phyloP scores from a whole-genome alignment of 495 filamentous ascomycete species.

The Trichocladium uniseriatum region DNA sequence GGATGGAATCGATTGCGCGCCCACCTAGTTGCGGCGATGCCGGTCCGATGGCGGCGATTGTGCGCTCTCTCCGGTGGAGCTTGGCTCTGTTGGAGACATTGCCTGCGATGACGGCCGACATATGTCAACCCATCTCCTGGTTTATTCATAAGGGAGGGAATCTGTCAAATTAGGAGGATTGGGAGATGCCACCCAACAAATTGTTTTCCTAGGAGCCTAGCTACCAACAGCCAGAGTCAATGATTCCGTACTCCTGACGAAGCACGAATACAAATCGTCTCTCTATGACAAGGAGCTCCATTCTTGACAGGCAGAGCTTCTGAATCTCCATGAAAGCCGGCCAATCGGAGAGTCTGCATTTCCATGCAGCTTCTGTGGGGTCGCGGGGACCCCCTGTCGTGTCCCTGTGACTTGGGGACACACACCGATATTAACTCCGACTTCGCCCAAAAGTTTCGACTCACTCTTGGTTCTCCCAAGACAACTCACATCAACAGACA shows the following conservation, averaged over 20 bases:
- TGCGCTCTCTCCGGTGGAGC: background rate
- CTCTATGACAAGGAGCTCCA: too few species aligned
- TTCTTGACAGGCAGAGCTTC: background rate
- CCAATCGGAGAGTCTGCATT: conserved; percentile 29
- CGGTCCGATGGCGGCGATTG: background rate
- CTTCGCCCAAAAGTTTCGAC: conserved; percentile 23
- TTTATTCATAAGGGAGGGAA: background rate
- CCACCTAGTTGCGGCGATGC: background rate
- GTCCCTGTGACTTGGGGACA: conserved; percentile 20
- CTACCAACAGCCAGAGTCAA: too few species aligned
- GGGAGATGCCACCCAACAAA: too few species aligned
- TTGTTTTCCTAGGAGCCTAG: too few species aligned
- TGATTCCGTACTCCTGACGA: too few species aligned
- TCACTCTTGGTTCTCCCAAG: background rate
- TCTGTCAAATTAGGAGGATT: background rate
- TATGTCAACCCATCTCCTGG: too few species aligned
- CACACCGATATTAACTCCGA: conserved; percentile 21
- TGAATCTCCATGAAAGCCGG: background rate
- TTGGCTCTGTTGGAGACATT: background rate
- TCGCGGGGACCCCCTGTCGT: conserved; percentile 19
- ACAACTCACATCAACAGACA: background rate
- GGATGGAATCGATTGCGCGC: background rate
- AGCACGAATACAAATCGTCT: too few species aligned
- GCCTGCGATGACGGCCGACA: too few species aligned
- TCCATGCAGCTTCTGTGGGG: conserved; percentile 1